Base-by-base conservation (phyloP, 129 eudicot species). In the Artemisia annua region DNA sequence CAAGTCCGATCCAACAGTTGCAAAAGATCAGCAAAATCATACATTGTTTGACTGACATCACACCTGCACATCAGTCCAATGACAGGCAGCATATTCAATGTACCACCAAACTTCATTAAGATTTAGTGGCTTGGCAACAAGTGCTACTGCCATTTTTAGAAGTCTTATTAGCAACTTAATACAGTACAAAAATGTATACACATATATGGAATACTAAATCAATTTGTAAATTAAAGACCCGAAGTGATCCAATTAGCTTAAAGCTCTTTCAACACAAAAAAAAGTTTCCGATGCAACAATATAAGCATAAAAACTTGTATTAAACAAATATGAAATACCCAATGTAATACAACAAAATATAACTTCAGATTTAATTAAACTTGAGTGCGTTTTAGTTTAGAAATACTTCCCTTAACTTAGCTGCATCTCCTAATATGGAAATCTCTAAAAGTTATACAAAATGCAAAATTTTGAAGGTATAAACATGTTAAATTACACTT, bases 381-480 rank as follows among this genome's bases (percentile, higher is more conserved):
- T 6, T 6, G 9, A 54, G 30, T 39, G 19, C 5, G 16, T 56
- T 22, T 20, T 12, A 24, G 17, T 48, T 62, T 20, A 17, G 48
- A 15, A 67, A 65, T 46, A 50, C 12, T 79, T 80, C 63, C 66
- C 85, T 49, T 77, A 83, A 82, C 80, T 72, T 48, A 10, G 69
- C 48, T 78, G 80, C 75, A 70, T 71, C 66, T 77, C 78, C 28
- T 80, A 24, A 46, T 76, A 49, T 54, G 50, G 55, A 56, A 56
- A 49, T 77, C 73, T 68, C 63, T 69, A 53, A 48, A 3, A 63
- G 48, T 75, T 65, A 43, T 16, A 65, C 64, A 55, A 35, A 17
- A 22, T 9, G 11, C 4, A n/a, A 55, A 32, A n/a, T 5, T 24
- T 63, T 18, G 4, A 15, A 12, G 20, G 48, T 53, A 53, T 26